These are phyloP conservation scores for Rhizoclosmatium globosum DNA, from an alignment of 192 early-diverging fungal genomes.

Conservation along the genomic window DNA sequence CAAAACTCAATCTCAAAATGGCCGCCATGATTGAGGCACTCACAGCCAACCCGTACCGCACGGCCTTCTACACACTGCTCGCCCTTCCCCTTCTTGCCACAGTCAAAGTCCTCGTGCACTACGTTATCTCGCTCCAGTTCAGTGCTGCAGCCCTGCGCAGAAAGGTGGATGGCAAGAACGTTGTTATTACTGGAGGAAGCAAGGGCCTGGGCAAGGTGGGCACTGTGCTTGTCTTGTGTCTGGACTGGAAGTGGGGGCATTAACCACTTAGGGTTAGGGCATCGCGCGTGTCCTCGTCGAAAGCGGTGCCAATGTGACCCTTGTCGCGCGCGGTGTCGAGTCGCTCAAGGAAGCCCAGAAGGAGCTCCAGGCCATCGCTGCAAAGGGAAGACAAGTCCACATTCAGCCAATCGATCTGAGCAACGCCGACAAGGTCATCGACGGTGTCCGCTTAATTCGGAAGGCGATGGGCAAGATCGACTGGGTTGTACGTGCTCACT, in stretches of 20 bases:
- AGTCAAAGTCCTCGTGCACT: slow-evolving; percentile 38
- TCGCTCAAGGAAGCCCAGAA: slow-evolving; percentile 6
- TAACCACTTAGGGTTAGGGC: neutral
- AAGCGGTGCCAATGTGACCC: slow-evolving; percentile 54
- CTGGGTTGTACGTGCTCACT: neutral
- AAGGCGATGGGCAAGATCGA: slow-evolving; percentile 1
- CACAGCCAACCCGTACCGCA: neutral
- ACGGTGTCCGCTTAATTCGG: neutral
- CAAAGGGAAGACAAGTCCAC: neutral
- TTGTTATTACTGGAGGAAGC: slow-evolving; percentile 56
- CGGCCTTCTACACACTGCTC: neutral
- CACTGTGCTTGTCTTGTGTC: neutral
- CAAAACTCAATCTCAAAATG: too few relatives aligned
- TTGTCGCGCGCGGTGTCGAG: slow-evolving; percentile 51
- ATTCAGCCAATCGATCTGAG: slow-evolving; percentile 5
- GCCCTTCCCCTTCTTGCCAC: slow-evolving; percentile 31
- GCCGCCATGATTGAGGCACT: too few relatives aligned
- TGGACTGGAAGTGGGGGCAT: too few relatives aligned
- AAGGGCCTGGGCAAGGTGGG: slow-evolving; percentile 48
- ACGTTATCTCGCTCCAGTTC: slow-evolving; percentile 13
- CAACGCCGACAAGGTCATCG: neutral
- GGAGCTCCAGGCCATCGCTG: neutral
- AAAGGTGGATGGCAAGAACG: slow-evolving; percentile 41
- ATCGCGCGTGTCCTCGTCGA: slow-evolving; percentile 44
- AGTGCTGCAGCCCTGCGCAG: neutral